These are phyloP conservation scores for Ceratocystis destructans DNA, from an alignment of 2,329 filamentous ascomycete genomes.

Conservation along the genomic window DNA sequence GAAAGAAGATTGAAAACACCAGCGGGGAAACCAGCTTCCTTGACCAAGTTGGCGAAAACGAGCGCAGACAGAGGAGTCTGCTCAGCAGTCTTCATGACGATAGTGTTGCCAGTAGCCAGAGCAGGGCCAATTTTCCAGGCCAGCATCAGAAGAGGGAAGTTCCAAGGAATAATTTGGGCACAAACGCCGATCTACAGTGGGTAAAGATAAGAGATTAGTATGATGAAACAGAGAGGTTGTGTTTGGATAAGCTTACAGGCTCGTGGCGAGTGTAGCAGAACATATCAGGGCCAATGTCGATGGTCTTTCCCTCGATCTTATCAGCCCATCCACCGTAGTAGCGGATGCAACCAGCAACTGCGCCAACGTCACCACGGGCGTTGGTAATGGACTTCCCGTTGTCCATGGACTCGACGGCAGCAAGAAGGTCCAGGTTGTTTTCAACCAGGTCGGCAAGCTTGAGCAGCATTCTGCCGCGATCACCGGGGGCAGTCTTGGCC, in stretches of 20 bases:
- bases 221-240: not conserved
- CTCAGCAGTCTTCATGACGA: slow-evolving; percentile 41
- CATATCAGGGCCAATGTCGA: slow-evolving; percentile 31
- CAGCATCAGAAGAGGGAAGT: slow-evolving; percentile 35
- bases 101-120: slow-evolving; percentile 35
- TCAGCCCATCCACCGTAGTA: slow-evolving; percentile 32
- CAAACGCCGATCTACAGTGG: slow-evolving; percentile 31
- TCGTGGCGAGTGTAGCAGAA: slow-evolving; percentile 35
- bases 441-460: slow-evolving; percentile 34
- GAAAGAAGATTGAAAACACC: slow-evolving; percentile 64
- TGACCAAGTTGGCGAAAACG: slow-evolving; percentile 39
- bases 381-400: slow-evolving; percentile 32
- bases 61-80: slow-evolving; percentile 36
- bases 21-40: slow-evolving; percentile 59
- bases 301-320: slow-evolving; percentile 31
- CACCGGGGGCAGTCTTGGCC: slow-evolving; percentile 29
- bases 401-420: slow-evolving; percentile 32
- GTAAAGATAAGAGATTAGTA: slow-evolving; percentile 21
- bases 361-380: slow-evolving; percentile 29
- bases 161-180: slow-evolving; percentile 47
- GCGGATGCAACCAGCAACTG: slow-evolving; percentile 29
- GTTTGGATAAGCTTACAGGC: slow-evolving; percentile 24
- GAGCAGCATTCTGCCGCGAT: slow-evolving; percentile 32
- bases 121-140: slow-evolving; percentile 37
- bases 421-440: slow-evolving; percentile 31